phyloP scores from a whole-genome alignment of 1,139 yeast genomes.

The Yarrowia galli region DNA sequence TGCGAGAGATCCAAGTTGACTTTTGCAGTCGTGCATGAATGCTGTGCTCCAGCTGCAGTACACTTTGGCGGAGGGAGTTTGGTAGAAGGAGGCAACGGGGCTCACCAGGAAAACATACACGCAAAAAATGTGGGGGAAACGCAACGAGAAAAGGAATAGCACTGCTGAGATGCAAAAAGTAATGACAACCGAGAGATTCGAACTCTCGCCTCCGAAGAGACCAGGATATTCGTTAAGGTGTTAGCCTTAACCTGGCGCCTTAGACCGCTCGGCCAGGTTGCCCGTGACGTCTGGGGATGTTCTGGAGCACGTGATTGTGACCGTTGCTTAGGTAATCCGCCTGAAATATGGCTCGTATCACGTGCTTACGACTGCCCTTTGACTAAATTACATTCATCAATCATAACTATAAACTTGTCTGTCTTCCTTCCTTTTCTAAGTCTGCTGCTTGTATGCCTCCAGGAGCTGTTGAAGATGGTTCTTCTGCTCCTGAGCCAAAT shows the following conservation, averaged over 20 bases:
- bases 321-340: not conserved
- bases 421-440: not conserved
- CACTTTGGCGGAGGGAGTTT: not conserved
- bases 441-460: constrained; percentile 58
- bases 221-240: constrained; percentile 27
- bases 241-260: constrained; percentile 35
- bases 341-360: too few species aligned
- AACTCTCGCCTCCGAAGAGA: constrained; percentile 37
- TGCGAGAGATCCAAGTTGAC: constrained; percentile 4
- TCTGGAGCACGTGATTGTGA: not conserved
- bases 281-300: constrained; percentile 6
- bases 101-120: not conserved
- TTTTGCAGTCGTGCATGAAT: constrained; percentile 20
- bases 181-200: constrained; percentile 36
- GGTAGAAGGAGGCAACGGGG: not conserved
- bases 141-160: not conserved
- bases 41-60: constrained; percentile 1
- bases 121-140: not conserved
- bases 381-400: not conserved
- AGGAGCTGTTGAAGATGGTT: constrained; percentile 68
- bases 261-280: constrained; percentile 38
- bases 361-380: too few species aligned
- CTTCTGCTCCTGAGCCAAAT: constrained; percentile 63
- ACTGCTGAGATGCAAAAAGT: not conserved
- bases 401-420: constrained; percentile 12